Base-by-base conservation (phyloP, 345 rosid species). In the Rhodamnia rubescens region DNA sequence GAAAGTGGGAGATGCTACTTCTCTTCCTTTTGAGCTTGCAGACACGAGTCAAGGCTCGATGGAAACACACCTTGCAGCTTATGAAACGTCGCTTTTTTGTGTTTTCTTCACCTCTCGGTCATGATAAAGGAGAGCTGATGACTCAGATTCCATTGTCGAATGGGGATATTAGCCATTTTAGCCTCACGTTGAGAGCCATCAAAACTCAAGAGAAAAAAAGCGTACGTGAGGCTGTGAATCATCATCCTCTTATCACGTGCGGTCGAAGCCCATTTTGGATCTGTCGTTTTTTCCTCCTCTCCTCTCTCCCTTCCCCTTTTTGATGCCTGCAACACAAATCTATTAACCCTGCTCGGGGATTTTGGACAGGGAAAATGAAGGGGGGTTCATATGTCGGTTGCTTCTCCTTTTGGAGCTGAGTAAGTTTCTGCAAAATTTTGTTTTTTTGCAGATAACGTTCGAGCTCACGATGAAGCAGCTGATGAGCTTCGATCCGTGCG, bases 401-500 rank as follows among this genome's bases (percentile, higher is more conserved):
- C 26, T 22, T 24, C 59, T 56, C 13, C 59, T 10, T 56, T 56
- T 26, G 59, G n/a, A 56, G 9, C 59, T 56, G n/a, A 56, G 58
- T 55, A 55, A 55, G 59, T 24, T 56, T 11, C 52, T 22, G 59
- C 59, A 24, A 56, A 69, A 8, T 32, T 44, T 50, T 50, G 13
- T 10, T n/a, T n/a, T 50, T 8, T 51, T 83, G 90, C 91, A 95
- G 99, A 95, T 95, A 85, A 96, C 97, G 24, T 96, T 96, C 86
- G 98, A 95, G 89, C 85, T 96, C 47, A 90, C 98, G 53, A 85
- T 96, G 90, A 96, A 94, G 91, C 99, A 96, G 54, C 85, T 96
- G 88, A 95, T 95, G 98, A 95, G 98, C 85, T 92, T 91, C 85
- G 99, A 95, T 88, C 99, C 99, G 44, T 91, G 95, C 14, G 96